Conservation (phyloP, 2,329 filamentous ascomycete genomes). For the Paracoccidioides brasiliensis region DNA sequence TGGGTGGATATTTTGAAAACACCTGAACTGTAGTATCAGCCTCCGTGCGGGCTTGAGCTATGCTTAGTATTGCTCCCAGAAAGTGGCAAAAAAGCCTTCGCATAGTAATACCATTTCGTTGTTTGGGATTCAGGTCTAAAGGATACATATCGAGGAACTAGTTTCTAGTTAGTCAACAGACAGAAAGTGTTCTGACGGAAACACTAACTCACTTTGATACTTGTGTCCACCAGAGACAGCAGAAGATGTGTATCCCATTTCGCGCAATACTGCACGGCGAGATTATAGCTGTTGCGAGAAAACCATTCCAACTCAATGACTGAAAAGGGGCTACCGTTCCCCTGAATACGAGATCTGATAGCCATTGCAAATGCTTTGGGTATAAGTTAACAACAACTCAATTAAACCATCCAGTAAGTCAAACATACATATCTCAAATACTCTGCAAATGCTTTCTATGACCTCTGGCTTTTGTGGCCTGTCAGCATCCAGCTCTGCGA, state of each 20-base stretch:
- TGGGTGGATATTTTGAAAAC: slow-evolving; percentile 6
- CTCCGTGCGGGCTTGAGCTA: slow-evolving; percentile 37
- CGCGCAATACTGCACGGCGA: slow-evolving; percentile 51
- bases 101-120: slow-evolving; percentile 38
- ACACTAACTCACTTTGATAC: slow-evolving; percentile 25
- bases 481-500: slow-evolving; percentile 29
- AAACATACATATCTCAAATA: slow-evolving; percentile 39
- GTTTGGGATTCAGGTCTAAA: slow-evolving; percentile 10
- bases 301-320: slow-evolving; percentile 68
- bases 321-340: slow-evolving; percentile 43
- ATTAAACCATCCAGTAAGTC: background rate
- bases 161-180: slow-evolving; percentile 21
- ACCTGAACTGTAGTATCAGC: slow-evolving; percentile 29
- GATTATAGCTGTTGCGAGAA: slow-evolving; percentile 66
- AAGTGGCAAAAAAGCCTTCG: slow-evolving; percentile 60
- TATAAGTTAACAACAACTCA: background rate
- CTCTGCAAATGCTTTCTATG: slow-evolving; percentile 40
- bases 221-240: slow-evolving; percentile 40
- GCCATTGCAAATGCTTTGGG: slow-evolving; percentile 32
- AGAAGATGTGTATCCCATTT: slow-evolving; percentile 44
- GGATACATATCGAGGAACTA: slow-evolving; percentile 31
- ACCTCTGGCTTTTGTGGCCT: slow-evolving; percentile 14
- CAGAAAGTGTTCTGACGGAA: too few relatives aligned
- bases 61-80: slow-evolving; percentile 38
- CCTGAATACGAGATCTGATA: slow-evolving; percentile 28